These are phyloP conservation scores for Trypanosoma avium DNA, from an alignment of 208 protist species.

Conservation along the genomic window DNA sequence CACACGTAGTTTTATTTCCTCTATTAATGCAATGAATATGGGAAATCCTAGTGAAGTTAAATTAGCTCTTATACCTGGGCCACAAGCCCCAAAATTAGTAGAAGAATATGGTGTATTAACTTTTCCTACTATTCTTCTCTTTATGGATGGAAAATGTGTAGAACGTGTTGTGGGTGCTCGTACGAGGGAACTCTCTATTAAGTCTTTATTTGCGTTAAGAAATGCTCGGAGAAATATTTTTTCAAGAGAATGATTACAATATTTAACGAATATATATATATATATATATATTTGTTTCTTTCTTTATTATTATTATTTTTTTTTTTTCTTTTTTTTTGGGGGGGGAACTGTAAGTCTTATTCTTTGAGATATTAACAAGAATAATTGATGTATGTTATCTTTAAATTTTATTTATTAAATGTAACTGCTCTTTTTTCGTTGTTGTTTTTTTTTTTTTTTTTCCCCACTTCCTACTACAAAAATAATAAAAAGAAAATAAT, in stretches of 20 bases:
- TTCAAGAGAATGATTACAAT: conserved; percentile 39
- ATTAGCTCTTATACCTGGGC: conserved; percentile 72
- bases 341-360: neutral
- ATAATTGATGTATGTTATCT: neutral
- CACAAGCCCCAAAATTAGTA: conserved; percentile 54
- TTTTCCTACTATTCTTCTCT: conserved; percentile 74
- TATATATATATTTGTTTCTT: neutral
- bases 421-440: neutral
- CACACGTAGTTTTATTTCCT: conserved; percentile 75
- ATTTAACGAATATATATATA: conserved; percentile 2
- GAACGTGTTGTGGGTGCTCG: conserved; percentile 67
- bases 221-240: conserved; percentile 74
- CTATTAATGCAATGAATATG: conserved; percentile 75
- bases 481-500: neutral
- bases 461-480: neutral
- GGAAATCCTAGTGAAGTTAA: conserved; percentile 77
- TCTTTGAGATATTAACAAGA: neutral
- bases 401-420: neutral
- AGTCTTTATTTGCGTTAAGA: conserved; percentile 80
- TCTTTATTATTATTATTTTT: neutral
- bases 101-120: conserved; percentile 74
- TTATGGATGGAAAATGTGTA: conserved; percentile 68
- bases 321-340: neutral
- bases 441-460: no score
- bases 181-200: conserved; percentile 75